Evolutionary conservation across 148 eudicot genomes (phyloP).

Genomic region (Fagopyrum esculentum): DNA sequence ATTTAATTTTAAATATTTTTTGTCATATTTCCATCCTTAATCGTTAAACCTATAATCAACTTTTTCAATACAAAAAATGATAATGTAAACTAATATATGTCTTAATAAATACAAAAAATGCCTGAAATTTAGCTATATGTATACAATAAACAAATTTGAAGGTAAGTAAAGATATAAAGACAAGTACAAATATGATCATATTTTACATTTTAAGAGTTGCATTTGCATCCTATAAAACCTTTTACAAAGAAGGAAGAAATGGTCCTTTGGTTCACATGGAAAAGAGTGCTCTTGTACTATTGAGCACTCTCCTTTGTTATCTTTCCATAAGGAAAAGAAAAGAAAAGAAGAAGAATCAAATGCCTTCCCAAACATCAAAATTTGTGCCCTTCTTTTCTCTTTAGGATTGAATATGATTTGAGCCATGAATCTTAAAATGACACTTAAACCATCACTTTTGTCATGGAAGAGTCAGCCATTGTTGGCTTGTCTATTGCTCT

Average conservation of each 20-base stretch:
- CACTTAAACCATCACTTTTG: slow-evolving; percentile 1
- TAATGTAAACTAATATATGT: not conserved
- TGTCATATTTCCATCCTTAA: too few species aligned
- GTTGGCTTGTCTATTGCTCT: slow-evolving; percentile 10
- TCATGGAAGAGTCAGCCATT: slow-evolving; percentile 14
- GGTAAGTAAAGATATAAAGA: not conserved
- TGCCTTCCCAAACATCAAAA: slow-evolving; percentile 9
- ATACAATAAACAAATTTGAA: not conserved
- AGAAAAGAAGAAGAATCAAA: slow-evolving; percentile 7
- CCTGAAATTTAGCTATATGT: too few species aligned
- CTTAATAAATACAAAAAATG: too few species aligned
- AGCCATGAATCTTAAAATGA: slow-evolving; percentile 1
- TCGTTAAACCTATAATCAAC: too few species aligned
- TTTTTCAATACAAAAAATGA: too few species aligned
- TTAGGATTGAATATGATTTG: slow-evolving; percentile 8
- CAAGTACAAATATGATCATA: not conserved
- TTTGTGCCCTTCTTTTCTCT: slow-evolving; percentile 8
- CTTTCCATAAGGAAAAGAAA: not conserved
- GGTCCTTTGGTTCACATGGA: slow-evolving; percentile 38
- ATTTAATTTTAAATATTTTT: too few species aligned
- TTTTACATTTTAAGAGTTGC: not conserved
- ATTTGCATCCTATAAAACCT: not conserved
- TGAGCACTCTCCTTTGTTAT: slow-evolving; percentile 6
- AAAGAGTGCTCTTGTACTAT: slow-evolving; percentile 57
- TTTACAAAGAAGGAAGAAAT: not conserved